Percentiles rank a stretch among this genome's conserved stretches.
Conservation (phyloP, 495 filamentous ascomycete genomes). For the Cercophora newfieldiana region DNA sequence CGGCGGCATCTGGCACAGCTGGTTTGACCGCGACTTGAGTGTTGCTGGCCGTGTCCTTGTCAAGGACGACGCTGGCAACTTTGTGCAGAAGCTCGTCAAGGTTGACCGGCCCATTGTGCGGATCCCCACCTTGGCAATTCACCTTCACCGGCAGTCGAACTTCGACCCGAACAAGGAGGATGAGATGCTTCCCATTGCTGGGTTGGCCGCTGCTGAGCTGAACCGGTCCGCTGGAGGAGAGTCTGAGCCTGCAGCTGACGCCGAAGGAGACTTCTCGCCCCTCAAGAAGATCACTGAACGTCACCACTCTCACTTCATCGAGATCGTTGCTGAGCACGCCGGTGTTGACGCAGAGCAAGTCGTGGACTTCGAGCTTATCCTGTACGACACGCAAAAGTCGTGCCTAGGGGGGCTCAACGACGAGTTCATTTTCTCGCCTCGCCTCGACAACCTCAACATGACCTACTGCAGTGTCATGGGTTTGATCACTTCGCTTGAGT, state of each 20-base stretch:
- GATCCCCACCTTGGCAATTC: slow-evolving; percentile 90
- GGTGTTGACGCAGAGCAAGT: slow-evolving; percentile 68
- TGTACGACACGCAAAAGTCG: slow-evolving; percentile 92
- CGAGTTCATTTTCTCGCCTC: slow-evolving; percentile 90
- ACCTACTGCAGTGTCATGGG: slow-evolving; percentile 83
- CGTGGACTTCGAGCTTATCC: slow-evolving; percentile 90
- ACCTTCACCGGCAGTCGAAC: slow-evolving; percentile 78
- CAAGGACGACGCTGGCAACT: slow-evolving; percentile 69
- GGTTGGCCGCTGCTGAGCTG: slow-evolving; percentile 81
- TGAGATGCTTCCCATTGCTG: slow-evolving; percentile 90
- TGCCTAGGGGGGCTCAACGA: slow-evolving; percentile 87
- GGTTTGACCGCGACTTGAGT: slow-evolving; percentile 95
- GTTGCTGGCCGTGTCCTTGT: slow-evolving; percentile 89
- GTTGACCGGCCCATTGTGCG: slow-evolving; percentile 87
- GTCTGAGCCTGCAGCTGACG: slow-evolving; percentile 39
- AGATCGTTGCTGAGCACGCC: slow-evolving; percentile 80
- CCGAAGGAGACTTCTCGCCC: slow-evolving; percentile 62
- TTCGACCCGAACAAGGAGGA: slow-evolving; percentile 97
- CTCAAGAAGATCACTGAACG: slow-evolving; percentile 75
- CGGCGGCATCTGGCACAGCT: slow-evolving; percentile 77
- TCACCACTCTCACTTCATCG: slow-evolving; percentile 84
- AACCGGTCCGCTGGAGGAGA: slow-evolving; percentile 58
- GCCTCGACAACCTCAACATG: slow-evolving; percentile 94
- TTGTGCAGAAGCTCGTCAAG: slow-evolving; percentile 84
- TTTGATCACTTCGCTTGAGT: slow-evolving; percentile 74